phyloP scores from a whole-genome alignment of 2,329 filamentous ascomycete genomes.

The Aspergillus puulaauensis region DNA sequence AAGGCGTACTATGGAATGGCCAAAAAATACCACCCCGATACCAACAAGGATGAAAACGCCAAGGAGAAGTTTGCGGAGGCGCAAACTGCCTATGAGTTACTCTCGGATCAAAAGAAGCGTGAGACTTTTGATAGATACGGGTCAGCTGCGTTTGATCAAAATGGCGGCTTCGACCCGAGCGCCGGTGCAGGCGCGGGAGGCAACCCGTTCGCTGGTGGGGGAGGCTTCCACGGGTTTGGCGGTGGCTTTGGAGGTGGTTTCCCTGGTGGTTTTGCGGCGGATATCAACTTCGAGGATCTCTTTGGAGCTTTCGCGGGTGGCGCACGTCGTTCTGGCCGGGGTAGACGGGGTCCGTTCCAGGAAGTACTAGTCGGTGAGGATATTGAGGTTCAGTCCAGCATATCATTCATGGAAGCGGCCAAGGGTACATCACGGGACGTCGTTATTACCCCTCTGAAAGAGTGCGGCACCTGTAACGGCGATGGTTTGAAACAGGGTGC shows the following conservation, averaged over 20 bases:
- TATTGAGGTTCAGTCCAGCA: constrained; percentile 89
- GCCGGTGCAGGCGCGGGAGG: constrained; percentile 48
- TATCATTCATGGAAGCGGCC: constrained; percentile 94
- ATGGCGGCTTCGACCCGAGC: constrained; percentile 75
- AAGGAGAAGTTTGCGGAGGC: constrained; percentile 95
- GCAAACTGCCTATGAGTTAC: constrained; percentile 88
- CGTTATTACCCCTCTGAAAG: constrained; percentile 73
- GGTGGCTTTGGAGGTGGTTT: constrained; percentile 57
- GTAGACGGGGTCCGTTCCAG: constrained; percentile 69
- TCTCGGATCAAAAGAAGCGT: constrained; percentile 90
- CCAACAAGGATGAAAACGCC: constrained; percentile 89
- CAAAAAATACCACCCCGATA: constrained; percentile 97
- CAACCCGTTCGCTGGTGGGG: constrained; percentile 58
- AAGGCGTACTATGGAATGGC: constrained; percentile 97
- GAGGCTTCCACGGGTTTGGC: constrained; percentile 61
- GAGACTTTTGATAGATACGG: constrained; percentile 91
- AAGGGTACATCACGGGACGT: constrained; percentile 91
- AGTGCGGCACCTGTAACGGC: constrained; percentile 80
- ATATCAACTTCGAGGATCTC: constrained; percentile 95
- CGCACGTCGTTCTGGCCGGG: constrained; percentile 51
- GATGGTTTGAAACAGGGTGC: constrained; percentile 81
- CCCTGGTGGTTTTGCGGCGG: constrained; percentile 66
- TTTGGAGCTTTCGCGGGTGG: constrained; percentile 81
- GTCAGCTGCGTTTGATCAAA: constrained; percentile 68
- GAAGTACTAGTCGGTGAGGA: constrained; percentile 90